Evolutionary conservation across 768 basidiomycete species (phyloP).

Genomic region (Tylopilus felleus): DNA sequence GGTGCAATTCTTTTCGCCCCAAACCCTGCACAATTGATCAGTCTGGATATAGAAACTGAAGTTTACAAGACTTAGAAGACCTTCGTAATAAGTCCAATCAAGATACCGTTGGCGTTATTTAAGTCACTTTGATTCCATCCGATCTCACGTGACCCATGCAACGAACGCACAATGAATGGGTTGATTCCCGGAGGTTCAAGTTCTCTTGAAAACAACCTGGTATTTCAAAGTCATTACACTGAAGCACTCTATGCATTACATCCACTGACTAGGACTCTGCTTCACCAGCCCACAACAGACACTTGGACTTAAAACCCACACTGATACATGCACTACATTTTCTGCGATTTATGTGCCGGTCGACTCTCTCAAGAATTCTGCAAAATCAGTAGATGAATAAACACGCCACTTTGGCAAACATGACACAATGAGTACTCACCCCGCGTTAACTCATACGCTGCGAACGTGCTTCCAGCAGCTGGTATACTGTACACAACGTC

Average conservation of each 20-base stretch:
- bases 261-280: background rate
- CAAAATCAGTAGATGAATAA: background rate
- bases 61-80: too few species aligned
- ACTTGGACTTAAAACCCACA: background rate
- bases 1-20: too few species aligned
- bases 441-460: conserved; percentile 81
- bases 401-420: background rate
- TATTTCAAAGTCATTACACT: background rate
- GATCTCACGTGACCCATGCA: too few species aligned
- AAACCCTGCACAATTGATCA: too few species aligned
- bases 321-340: background rate
- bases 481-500: conserved; percentile 58
- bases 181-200: background rate
- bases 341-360: conserved; percentile 17
- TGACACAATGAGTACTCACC: conserved; percentile 37
- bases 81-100: too few species aligned
- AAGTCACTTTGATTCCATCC: too few species aligned
- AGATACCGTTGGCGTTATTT: too few species aligned
- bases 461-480: conserved; percentile 87
- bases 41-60: too few species aligned
- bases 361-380: conserved; percentile 26
- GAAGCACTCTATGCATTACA: background rate
- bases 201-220: background rate
- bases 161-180: background rate
- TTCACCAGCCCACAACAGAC: background rate